phyloP scores from a whole-genome alignment of 2,329 filamentous ascomycete species.

The Scedosporium minutisporum region DNA sequence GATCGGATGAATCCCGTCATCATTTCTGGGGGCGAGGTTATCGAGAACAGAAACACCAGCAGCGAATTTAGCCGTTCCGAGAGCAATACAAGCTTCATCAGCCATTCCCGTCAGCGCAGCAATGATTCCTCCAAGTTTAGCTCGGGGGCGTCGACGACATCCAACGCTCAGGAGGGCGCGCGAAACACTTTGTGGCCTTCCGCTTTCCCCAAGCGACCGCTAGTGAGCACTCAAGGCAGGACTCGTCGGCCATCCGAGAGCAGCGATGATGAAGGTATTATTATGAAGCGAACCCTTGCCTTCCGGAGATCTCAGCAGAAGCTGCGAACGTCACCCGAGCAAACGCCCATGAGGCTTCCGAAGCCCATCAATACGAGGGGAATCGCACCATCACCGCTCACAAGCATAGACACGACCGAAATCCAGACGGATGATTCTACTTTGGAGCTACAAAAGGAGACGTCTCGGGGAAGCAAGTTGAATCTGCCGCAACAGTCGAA shows the following conservation, averaged over 20 bases:
- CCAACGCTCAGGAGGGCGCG: conserved; percentile 28
- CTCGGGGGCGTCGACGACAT: conserved; percentile 22
- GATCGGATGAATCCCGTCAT: conserved; percentile 57
- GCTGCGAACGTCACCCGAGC: conserved; percentile 26
- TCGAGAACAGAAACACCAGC: conserved; percentile 49
- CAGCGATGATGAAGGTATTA: conserved; percentile 41
- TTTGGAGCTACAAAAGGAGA: conserved; percentile 27
- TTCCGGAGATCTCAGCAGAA: conserved; percentile 46
- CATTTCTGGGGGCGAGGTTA: conserved; percentile 52
- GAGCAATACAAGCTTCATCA: conserved; percentile 36
- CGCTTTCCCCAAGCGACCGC: conserved; percentile 31
- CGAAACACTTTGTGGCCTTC: conserved; percentile 45
- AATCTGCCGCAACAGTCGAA: conserved; percentile 26
- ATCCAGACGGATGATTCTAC: conserved; percentile 25
- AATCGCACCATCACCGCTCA: conserved; percentile 37
- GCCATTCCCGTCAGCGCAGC: conserved; percentile 27
- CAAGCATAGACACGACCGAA: conserved; percentile 43
- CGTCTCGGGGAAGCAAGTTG: conserved; percentile 19
- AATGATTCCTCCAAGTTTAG: conserved; percentile 29
- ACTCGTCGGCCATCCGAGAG: conserved; percentile 42
- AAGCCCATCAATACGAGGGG: conserved; percentile 40
- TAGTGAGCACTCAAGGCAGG: conserved; percentile 9
- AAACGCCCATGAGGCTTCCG: conserved; percentile 38
- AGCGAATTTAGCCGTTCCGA: conserved; percentile 37
- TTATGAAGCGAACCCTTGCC: conserved; percentile 42